These are phyloP conservation scores for Auricularia auricula-judae DNA, from an alignment of 768 basidiomycete genomes.

Conservation along the genomic window DNA sequence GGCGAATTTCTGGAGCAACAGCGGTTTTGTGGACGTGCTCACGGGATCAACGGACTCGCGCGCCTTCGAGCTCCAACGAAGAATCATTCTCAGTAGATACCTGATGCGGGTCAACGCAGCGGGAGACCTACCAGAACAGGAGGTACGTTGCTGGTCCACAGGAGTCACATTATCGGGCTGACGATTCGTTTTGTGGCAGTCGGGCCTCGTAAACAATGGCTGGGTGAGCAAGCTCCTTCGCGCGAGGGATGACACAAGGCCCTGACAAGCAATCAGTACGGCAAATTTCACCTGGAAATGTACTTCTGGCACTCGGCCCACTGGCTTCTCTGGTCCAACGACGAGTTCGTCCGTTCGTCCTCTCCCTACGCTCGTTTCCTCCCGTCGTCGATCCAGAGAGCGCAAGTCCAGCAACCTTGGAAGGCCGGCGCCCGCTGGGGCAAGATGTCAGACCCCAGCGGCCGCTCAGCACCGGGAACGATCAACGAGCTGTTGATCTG, in stretches of 20 bases:
- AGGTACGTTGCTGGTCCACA: slow-evolving; percentile 25
- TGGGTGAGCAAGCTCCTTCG: slow-evolving; percentile 37
- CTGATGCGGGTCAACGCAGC: slow-evolving; percentile 50
- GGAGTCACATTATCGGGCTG: not conserved
- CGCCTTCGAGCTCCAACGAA: slow-evolving; percentile 44
- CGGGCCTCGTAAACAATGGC: slow-evolving; percentile 43
- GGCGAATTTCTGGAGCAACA: slow-evolving; percentile 36
- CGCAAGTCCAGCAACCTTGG: slow-evolving; percentile 44
- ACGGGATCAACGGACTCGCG: slow-evolving; percentile 38
- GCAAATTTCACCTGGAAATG: slow-evolving; percentile 55
- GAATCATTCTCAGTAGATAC: slow-evolving; percentile 46
- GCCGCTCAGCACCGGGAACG: slow-evolving; percentile 45
- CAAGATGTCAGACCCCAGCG: slow-evolving; percentile 53
- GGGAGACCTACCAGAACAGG: slow-evolving; percentile 44
- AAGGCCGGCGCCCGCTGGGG: slow-evolving; percentile 47
- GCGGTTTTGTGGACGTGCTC: slow-evolving; percentile 42
- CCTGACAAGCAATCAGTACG: slow-evolving; percentile 13
- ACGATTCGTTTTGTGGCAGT: slow-evolving; percentile 24
- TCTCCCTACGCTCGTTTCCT: slow-evolving; percentile 39
- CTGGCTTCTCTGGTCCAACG: slow-evolving; percentile 53
- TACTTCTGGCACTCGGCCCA: slow-evolving; percentile 36
- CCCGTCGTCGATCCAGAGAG: slow-evolving; percentile 30
- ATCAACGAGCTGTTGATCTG: slow-evolving; percentile 55
- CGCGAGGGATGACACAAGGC: not conserved
- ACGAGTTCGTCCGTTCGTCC: slow-evolving; percentile 41